These are phyloP conservation scores for Colletotrichum theobromicola DNA, from an alignment of 2,329 filamentous ascomycete species.

Conservation along the genomic window DNA sequence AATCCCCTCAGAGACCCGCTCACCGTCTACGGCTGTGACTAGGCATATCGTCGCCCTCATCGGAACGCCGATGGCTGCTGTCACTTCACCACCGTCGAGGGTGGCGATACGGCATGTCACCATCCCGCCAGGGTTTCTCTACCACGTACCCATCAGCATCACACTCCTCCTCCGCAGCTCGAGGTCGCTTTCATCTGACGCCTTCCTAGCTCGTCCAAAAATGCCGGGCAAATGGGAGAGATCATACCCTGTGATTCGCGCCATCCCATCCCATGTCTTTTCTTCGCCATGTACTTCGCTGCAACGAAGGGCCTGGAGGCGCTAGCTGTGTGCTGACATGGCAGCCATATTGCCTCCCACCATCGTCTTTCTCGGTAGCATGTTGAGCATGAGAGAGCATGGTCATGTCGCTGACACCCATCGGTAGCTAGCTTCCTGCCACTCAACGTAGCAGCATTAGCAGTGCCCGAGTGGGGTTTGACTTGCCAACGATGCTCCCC, in stretches of 20 bases:
- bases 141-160: not conserved
- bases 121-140: not conserved
- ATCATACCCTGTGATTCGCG: not conserved
- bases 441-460: not conserved
- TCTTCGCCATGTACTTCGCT: not conserved
- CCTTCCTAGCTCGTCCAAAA: not conserved
- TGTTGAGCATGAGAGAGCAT: not conserved
- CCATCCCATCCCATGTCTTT: not conserved
- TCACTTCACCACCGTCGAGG: not conserved
- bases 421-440: not conserved
- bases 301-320: not conserved
- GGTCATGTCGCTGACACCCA: not conserved
- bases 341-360: not conserved
- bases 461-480: not conserved
- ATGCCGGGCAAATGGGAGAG: not conserved
- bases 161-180: not conserved
- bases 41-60: not conserved
- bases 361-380: not conserved
- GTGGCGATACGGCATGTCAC: conserved; percentile 11
- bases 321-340: conserved; percentile 1
- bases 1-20: not conserved
- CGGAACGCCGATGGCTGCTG: not conserved
- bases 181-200: not conserved
- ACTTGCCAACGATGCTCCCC: not conserved
- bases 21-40: not conserved